Percentiles rank a stretch among this genome's conserved stretches.
phyloP scores from a whole-genome alignment of 108 stramenopile species.

The Nitzschia inconspicua region DNA sequence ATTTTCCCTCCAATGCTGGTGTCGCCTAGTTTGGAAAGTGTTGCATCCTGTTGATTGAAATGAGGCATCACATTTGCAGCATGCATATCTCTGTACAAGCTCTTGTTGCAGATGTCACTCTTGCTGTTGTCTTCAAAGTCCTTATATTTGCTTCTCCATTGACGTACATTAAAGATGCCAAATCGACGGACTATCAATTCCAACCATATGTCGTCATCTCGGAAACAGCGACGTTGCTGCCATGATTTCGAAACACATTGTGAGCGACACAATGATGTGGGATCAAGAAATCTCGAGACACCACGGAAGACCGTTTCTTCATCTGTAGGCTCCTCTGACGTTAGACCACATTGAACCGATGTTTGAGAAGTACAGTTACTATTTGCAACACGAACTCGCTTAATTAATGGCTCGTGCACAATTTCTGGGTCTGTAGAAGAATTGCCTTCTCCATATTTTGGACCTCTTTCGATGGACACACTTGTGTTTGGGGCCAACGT shows the following conservation, averaged over 20 bases:
- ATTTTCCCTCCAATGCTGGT: slow-evolving; percentile 47
- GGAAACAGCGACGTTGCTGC: slow-evolving; percentile 43
- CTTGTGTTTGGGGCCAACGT: no score
- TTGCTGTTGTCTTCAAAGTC: slow-evolving; percentile 39
- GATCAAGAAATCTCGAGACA: slow-evolving; percentile 47
- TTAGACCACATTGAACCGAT: no score
- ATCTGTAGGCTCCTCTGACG: not conserved
- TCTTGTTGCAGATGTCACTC: slow-evolving; percentile 4
- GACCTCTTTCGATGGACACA: no score
- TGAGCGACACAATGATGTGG: slow-evolving; percentile 48
- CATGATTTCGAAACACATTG: slow-evolving; percentile 38
- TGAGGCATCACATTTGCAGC: slow-evolving; percentile 59
- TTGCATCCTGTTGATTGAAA: slow-evolving; percentile 35
- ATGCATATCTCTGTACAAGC: slow-evolving; percentile 61
- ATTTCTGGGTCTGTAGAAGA: no score
- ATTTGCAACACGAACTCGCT: no score
- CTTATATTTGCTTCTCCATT: slow-evolving; percentile 61
- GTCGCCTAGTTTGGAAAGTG: slow-evolving; percentile 45
- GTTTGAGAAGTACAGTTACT: no score
- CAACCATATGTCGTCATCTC: slow-evolving; percentile 51
- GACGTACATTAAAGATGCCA: slow-evolving; percentile 58
- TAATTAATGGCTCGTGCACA: no score
- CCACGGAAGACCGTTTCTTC: slow-evolving; percentile 10
- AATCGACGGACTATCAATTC: slow-evolving; percentile 58
- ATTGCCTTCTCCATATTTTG: no score